Percentiles rank a stretch among this genome's conserved stretches.
Conservation (phyloP, 2,329 filamentous ascomycete species). For the Diaporthe caulivora region DNA sequence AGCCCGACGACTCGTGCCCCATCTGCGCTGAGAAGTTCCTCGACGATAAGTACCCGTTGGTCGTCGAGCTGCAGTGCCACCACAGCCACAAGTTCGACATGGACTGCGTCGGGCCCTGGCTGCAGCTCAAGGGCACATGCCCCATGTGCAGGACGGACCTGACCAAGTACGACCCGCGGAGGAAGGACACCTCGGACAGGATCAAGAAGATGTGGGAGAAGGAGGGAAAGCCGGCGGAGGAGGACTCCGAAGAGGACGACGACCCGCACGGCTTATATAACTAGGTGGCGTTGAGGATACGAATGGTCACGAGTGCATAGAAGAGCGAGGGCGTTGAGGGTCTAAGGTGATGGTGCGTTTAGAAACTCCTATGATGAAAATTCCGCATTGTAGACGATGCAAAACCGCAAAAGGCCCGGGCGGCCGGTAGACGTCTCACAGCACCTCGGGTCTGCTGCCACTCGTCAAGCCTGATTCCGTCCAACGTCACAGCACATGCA, state of each 20-base stretch:
- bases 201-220: slow-evolving; percentile 53
- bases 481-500: neutral
- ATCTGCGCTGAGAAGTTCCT: slow-evolving; percentile 74
- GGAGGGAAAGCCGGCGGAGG: slow-evolving; percentile 59
- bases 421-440: neutral
- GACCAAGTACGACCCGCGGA: slow-evolving; percentile 52
- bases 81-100: slow-evolving; percentile 71
- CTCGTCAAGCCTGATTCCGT: neutral
- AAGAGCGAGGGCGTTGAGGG: slow-evolving; percentile 33
- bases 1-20: slow-evolving; percentile 66
- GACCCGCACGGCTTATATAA: slow-evolving; percentile 64
- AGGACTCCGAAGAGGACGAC: slow-evolving; percentile 67
- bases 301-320: neutral
- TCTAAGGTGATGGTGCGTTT: neutral
- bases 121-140: slow-evolving; percentile 73
- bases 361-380: neutral
- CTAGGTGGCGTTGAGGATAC: slow-evolving; percentile 38
- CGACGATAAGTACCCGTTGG: slow-evolving; percentile 72
- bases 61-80: slow-evolving; percentile 74
- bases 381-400: neutral
- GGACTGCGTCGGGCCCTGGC: slow-evolving; percentile 77
- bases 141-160: slow-evolving; percentile 73
- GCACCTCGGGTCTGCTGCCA: neutral
- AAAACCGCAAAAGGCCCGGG: neutral
- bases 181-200: slow-evolving; percentile 31